phyloP scores from a whole-genome alignment of 768 basidiomycete species.

The Leccinellum albellum region DNA sequence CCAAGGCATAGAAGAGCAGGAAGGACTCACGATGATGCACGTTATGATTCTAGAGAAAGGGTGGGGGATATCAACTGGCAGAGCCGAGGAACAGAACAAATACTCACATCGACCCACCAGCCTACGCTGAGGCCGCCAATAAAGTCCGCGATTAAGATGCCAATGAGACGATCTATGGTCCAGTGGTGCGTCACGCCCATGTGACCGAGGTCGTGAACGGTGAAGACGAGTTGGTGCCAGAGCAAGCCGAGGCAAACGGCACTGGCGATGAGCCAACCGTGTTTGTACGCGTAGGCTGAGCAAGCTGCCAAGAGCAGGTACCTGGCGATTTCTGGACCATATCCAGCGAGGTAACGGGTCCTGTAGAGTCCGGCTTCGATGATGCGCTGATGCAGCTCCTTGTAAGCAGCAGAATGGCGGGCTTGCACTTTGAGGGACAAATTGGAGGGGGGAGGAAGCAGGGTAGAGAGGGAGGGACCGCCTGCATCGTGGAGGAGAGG shows the following conservation, averaged over 20 bases:
- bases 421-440: constrained; percentile 59
- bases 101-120: constrained; percentile 97
- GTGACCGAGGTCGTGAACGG: constrained; percentile 93
- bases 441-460: constrained; percentile 50
- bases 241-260: constrained; percentile 81
- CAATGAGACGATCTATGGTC: constrained; percentile 73
- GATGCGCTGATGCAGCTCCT: constrained; percentile 70
- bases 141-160: constrained; percentile 77
- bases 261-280: constrained; percentile 66
- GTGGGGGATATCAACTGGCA: constrained; percentile 2
- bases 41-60: constrained; percentile 74
- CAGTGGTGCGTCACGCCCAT: constrained; percentile 90
- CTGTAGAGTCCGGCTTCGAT: constrained; percentile 79
- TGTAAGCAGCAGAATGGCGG: constrained; percentile 74
- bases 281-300: constrained; percentile 58
- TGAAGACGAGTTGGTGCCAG: constrained; percentile 95
- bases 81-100: not conserved
- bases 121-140: constrained; percentile 92
- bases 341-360: constrained; percentile 79
- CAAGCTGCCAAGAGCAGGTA: constrained; percentile 61
- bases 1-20: not conserved
- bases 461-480: constrained; percentile 39
- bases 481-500: constrained; percentile 27
- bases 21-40: constrained; percentile 82
- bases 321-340: constrained; percentile 83